phyloP scores from a whole-genome alignment of 129 eudicot genomes.

The Gnaphalium uliginosum region DNA sequence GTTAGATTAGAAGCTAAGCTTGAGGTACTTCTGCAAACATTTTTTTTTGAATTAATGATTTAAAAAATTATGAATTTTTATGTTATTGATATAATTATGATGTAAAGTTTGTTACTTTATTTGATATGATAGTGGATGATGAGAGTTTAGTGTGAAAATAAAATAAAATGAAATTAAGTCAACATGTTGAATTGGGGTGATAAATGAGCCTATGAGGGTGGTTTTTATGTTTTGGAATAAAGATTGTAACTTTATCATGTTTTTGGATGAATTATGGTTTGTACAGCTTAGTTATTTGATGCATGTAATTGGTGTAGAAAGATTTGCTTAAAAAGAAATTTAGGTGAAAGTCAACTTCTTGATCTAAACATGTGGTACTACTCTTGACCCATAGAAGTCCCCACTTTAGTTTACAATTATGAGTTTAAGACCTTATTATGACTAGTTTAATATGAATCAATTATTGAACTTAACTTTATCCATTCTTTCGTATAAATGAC shows the following conservation, averaged over 20 bases:
- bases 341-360: conserved; percentile 21
- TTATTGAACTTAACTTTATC: conserved; percentile 16
- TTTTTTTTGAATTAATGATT: neutral
- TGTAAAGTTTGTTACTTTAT: neutral
- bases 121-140: conserved; percentile 10
- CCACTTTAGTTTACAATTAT: conserved; percentile 18
- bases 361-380: conserved; percentile 22
- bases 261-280: neutral
- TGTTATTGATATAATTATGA: neutral
- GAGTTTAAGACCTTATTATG: neutral
- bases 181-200: conserved; percentile 15
- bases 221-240: conserved; percentile 13
- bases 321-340: conserved; percentile 22
- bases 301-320: conserved; percentile 14
- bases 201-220: neutral
- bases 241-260: neutral
- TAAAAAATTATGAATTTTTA: neutral
- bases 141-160: conserved; percentile 3
- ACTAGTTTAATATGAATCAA: neutral
- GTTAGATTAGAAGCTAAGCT: conserved; percentile 55
- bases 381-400: conserved; percentile 11
- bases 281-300: neutral
- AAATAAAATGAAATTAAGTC: conserved; percentile 4
- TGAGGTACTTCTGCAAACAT: conserved; percentile 39
- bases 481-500: neutral